phyloP scores from a whole-genome alignment of 345 rosid species.

The Ceriops zippeliana region DNA sequence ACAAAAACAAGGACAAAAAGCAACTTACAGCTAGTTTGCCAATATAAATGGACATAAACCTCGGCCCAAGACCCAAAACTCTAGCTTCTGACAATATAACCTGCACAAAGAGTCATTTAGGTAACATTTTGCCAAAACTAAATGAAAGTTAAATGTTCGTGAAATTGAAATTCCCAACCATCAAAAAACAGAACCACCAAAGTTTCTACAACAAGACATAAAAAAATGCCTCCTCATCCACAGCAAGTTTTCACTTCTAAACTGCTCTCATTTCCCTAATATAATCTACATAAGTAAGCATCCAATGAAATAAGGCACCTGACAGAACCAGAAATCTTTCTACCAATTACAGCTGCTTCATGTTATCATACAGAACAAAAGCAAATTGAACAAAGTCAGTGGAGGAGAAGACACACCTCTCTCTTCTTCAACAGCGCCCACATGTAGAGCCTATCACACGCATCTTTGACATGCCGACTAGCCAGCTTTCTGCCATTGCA shows the following conservation, averaged over 20 bases:
- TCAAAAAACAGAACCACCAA: neutral
- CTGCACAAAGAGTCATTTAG: constrained; percentile 36
- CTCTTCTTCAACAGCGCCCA: constrained; percentile 73
- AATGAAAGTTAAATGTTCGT: too few species aligned
- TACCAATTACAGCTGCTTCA: neutral
- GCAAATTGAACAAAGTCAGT: neutral
- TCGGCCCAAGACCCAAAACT: constrained; percentile 79
- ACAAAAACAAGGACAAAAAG: neutral
- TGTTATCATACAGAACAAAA: neutral
- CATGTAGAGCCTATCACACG: constrained; percentile 73
- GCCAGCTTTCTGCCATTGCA: constrained; percentile 70
- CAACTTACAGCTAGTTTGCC: constrained; percentile 67
- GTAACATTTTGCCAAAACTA: neutral
- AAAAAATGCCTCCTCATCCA: too few species aligned
- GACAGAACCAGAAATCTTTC: neutral
- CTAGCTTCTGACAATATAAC: constrained; percentile 67
- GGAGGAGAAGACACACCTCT: constrained; percentile 39
- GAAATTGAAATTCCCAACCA: neutral
- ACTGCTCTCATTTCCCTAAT: too few species aligned
- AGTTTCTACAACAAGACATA: too few species aligned
- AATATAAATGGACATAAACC: constrained; percentile 81
- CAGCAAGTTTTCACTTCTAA: too few species aligned
- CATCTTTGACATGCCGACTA: constrained; percentile 71
- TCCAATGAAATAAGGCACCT: neutral
- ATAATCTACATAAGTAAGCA: neutral